Evolutionary conservation across 441 rosid genomes (phyloP).

Genomic region (Gossypium trilobum): DNA sequence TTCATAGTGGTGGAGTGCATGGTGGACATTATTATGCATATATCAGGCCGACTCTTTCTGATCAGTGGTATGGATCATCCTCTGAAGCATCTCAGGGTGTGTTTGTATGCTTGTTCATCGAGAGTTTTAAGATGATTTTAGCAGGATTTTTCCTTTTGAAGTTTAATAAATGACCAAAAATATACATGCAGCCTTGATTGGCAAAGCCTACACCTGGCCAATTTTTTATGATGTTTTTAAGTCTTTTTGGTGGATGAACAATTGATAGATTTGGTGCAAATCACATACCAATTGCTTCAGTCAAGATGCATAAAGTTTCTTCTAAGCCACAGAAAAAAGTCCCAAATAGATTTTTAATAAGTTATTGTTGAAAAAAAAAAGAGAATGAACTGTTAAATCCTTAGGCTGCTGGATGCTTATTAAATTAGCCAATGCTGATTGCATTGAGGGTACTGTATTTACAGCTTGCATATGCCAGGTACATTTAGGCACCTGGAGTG

Average conservation of each 20-base stretch:
- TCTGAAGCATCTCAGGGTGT: not conserved
- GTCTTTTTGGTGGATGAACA: not conserved
- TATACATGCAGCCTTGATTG: not conserved
- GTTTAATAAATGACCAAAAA: not conserved
- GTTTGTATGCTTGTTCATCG: not conserved
- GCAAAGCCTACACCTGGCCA: not conserved
- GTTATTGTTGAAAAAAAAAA: not conserved
- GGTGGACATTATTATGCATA: conserved; percentile 45
- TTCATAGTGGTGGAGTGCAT: conserved; percentile 42
- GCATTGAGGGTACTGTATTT: not conserved
- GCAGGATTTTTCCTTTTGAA: not conserved
- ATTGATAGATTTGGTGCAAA: not conserved
- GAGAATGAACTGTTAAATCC: not conserved
- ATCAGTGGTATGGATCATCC: conserved; percentile 32
- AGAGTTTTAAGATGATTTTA: not conserved
- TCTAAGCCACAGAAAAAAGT: not conserved
- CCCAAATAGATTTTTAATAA: not conserved
- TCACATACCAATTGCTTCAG: not conserved
- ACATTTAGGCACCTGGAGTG: not conserved
- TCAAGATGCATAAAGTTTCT: not conserved
- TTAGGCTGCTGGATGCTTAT: not conserved
- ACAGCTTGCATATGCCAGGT: not conserved
- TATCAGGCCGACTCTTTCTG: conserved; percentile 40
- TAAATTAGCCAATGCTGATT: not conserved
- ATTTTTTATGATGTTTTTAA: not conserved